These are phyloP conservation scores for Endotrypanum monterogeii DNA, from an alignment of 208 protist genomes.

Conservation along the genomic window DNA sequence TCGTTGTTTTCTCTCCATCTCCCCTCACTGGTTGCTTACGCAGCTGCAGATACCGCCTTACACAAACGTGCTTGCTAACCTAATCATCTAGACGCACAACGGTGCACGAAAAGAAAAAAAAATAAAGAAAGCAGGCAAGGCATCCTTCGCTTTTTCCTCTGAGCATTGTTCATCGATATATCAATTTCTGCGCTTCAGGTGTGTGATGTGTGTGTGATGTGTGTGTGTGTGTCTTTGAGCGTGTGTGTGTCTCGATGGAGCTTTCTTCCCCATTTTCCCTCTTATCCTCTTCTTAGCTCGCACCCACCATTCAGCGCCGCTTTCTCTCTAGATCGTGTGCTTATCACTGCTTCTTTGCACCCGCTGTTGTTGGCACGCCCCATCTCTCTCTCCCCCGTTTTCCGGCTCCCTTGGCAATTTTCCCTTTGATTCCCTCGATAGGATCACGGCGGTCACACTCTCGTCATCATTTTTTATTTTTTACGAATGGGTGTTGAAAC, in stretches of 20 bases:
- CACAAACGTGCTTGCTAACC: too few species aligned
- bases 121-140: too few species aligned
- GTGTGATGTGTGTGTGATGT: not conserved
- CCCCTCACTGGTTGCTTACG: too few species aligned
- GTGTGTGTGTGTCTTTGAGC: not conserved
- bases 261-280: not conserved
- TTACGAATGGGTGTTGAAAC: not conserved
- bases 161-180: too few species aligned
- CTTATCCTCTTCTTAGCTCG: not conserved
- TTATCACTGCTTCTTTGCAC: not conserved
- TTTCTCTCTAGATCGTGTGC: not conserved
- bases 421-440: not conserved
- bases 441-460: not conserved
- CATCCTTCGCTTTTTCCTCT: too few species aligned
- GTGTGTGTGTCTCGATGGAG: conserved; percentile 1
- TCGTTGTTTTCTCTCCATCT: not conserved
- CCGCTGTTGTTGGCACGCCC: not conserved
- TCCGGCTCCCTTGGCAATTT: not conserved
- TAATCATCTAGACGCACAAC: too few species aligned
- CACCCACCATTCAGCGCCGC: not conserved
- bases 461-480: not conserved
- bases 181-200: not conserved
- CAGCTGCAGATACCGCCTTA: too few species aligned
- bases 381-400: not conserved
- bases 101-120: too few species aligned